Evolutionary conservation across 83 land plant species (phyloP).

Genomic region (Isoetes engelmannii): DNA sequence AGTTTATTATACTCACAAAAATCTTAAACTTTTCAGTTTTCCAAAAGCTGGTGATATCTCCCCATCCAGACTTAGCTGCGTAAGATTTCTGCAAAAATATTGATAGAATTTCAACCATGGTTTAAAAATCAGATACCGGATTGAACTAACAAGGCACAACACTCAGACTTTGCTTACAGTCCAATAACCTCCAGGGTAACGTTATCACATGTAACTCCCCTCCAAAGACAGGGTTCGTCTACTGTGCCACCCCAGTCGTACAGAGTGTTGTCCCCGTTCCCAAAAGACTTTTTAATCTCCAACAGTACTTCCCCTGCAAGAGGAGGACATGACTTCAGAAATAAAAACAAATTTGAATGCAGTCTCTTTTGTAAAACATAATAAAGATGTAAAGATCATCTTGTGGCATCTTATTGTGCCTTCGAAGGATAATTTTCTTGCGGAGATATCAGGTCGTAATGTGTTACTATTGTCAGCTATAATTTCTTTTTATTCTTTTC

Average conservation of each 20-base stretch:
- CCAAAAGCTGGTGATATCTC: constrained; percentile 15
- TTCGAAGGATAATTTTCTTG: too few relatives aligned
- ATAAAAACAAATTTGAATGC: too few relatives aligned
- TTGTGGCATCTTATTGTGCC: too few relatives aligned
- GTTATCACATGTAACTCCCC: constrained; percentile 9
- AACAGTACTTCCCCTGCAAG: constrained; percentile 2
- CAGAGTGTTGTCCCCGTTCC: constrained; percentile 2
- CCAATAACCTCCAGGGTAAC: constrained; percentile 6
- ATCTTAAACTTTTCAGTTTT: constrained; percentile 1
- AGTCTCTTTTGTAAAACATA: too few relatives aligned
- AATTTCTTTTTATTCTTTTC: too few relatives aligned
- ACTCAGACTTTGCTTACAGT: neutral
- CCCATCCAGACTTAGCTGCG: neutral
- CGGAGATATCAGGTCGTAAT: too few relatives aligned
- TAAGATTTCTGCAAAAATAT: neutral
- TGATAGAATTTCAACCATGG: neutral
- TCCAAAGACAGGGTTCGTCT: constrained; percentile 9
- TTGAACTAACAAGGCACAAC: neutral
- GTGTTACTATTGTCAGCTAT: too few relatives aligned
- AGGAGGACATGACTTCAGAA: neutral
- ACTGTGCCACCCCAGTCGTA: constrained; percentile 4
- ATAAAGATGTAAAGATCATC: too few relatives aligned
- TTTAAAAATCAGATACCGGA: neutral
- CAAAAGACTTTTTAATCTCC: constrained; percentile 2
- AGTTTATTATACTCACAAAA: neutral